A percentile compares a stretch with the other conserved stretches of the same genome.
These are phyloP conservation scores for Zygnema cylindricum DNA, from an alignment of 139 green algal genomes.

Conservation along the genomic window DNA sequence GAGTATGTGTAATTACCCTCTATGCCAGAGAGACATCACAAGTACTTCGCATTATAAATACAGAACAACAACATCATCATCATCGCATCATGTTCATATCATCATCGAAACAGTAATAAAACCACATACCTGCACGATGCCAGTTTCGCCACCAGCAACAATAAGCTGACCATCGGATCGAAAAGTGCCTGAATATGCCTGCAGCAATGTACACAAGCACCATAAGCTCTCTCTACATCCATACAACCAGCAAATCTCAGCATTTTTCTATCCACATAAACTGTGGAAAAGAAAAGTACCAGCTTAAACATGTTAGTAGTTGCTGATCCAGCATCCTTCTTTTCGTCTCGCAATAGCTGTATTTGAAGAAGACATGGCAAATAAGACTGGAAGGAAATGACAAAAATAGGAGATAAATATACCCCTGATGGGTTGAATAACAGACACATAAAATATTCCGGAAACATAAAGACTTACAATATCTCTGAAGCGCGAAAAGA, in stretches of 20 bases:
- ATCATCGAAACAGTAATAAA: no score
- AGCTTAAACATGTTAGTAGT: neutral
- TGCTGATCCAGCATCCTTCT: neutral
- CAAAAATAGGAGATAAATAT: neutral
- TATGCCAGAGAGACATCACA: no score
- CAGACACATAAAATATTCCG: neutral
- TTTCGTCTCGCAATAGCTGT: neutral
- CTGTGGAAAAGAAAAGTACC: neutral
- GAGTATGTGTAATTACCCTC: no score
- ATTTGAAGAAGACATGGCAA: neutral
- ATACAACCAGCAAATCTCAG: neutral
- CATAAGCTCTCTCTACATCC: neutral
- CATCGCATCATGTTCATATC: no score
- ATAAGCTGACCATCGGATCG: constrained; percentile 83
- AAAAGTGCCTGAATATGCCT: constrained; percentile 83
- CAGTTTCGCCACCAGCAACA: constrained; percentile 82
- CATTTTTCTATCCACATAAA: neutral
- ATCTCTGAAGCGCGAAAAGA: neutral
- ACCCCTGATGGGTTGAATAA: neutral
- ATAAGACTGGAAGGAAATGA: neutral
- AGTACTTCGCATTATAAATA: no score
- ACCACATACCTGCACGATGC: constrained; percentile 77
- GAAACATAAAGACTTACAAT: neutral
- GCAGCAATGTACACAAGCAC: neutral
- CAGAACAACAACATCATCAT: no score